These are phyloP conservation scores for Cardamine resedifolia DNA, from an alignment of 345 rosid genomes.

Conservation along the genomic window DNA sequence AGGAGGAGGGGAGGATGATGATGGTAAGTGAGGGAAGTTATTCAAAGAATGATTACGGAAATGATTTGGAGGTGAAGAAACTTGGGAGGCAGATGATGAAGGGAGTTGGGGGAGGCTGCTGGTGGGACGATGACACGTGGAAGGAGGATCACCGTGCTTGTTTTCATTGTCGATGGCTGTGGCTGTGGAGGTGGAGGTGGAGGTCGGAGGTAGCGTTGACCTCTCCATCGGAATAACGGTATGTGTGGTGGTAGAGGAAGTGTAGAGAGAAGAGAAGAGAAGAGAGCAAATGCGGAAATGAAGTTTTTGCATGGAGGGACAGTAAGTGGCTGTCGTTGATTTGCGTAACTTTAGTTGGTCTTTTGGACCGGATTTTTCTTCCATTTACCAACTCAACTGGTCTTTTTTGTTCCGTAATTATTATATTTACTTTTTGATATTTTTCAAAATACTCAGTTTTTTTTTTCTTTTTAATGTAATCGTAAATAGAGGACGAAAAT, in stretches of 20 bases:
- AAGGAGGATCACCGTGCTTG: constrained; percentile 6
- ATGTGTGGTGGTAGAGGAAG: constrained; percentile 11
- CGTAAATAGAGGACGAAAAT: not conserved
- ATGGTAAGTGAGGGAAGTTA: not conserved
- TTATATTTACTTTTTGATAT: not conserved
- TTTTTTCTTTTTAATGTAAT: not conserved
- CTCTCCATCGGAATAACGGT: constrained; percentile 19
- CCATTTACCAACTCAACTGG: constrained; percentile 23
- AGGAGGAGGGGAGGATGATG: constrained; percentile 12
- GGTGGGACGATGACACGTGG: constrained; percentile 29
- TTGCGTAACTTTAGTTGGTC: constrained; percentile 28
- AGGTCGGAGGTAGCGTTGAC: constrained; percentile 26
- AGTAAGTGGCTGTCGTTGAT: constrained; percentile 22
- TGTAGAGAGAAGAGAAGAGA: constrained; percentile 9
- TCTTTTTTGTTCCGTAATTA: not conserved
- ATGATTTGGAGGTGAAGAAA: constrained; percentile 29
- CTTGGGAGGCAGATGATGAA: constrained; percentile 12
- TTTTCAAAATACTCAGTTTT: not conserved
- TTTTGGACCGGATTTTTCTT: constrained; percentile 12
- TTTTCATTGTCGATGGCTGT: not conserved
- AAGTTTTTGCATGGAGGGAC: constrained; percentile 14
- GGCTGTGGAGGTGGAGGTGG: not conserved
- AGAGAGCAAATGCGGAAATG: not conserved
- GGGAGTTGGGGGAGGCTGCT: constrained; percentile 28
- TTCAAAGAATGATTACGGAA: constrained; percentile 24